Percentiles rank a stretch among this genome's conserved stretches.
Evolutionary conservation across 192 early-diverging fungal genomes (phyloP).

Genomic region (Geranomyces variabilis): DNA sequence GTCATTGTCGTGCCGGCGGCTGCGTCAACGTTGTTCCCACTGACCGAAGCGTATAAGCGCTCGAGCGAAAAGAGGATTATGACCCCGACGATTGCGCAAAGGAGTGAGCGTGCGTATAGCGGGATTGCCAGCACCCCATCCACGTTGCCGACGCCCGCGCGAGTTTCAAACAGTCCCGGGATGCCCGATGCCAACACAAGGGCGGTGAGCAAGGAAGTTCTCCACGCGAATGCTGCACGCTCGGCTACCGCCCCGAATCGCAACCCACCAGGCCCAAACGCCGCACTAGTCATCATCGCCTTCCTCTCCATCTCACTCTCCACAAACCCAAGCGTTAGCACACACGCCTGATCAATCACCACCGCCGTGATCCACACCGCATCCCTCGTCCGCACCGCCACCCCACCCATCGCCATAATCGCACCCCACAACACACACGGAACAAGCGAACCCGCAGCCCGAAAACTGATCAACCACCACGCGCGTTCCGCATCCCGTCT

Average conservation of each 20-base stretch:
- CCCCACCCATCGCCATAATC: neutral
- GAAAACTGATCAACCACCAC: constrained; percentile 27
- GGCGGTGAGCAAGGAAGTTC: constrained; percentile 1
- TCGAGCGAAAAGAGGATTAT: constrained; percentile 19
- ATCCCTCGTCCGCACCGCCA: neutral
- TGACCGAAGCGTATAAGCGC: neutral
- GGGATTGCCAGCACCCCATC: constrained; percentile 9
- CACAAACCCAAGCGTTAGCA: constrained; percentile 16
- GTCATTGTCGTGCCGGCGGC: neutral
- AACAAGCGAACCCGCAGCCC: neutral
- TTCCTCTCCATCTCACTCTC: neutral
- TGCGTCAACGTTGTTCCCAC: neutral
- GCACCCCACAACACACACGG: constrained; percentile 22
- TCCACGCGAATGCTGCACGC: neutral
- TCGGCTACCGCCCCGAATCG: neutral
- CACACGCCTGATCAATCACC: constrained; percentile 14
- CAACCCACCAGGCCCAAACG: neutral
- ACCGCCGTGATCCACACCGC: constrained; percentile 16
- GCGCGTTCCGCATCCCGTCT: neutral
- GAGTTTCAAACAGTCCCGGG: constrained; percentile 13
- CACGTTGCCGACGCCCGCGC: constrained; percentile 1
- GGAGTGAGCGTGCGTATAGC: constrained; percentile 18
- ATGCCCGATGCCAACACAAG: constrained; percentile 14
- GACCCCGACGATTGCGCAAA: constrained; percentile 5
- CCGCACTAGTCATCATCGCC: neutral